A percentile compares a stretch with the other conserved stretches of the same genome.
Evolutionary conservation across 177 flowering plant species (phyloP).

Genomic region (Vitis hybrid): DNA sequence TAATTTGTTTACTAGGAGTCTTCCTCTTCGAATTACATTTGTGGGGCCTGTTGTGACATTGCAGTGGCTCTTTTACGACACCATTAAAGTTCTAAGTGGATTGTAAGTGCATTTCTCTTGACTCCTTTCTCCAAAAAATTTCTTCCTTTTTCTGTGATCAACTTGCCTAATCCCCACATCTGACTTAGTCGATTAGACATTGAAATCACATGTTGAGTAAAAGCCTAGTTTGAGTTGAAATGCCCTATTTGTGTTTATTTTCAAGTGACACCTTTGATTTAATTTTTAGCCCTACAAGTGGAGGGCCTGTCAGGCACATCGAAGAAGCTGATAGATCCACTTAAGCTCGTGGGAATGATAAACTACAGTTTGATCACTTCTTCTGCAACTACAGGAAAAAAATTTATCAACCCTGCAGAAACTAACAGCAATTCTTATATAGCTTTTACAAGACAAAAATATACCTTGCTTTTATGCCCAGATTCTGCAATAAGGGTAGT

Average conservation of each 20-base stretch:
- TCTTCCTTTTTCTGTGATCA: too few species aligned
- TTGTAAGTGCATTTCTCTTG: conserved; percentile 50
- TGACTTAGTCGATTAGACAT: too few species aligned
- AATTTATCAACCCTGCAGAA: not conserved
- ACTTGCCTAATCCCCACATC: too few species aligned
- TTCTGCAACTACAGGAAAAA: not conserved
- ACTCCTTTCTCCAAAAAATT: too few species aligned
- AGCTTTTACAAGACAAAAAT: not conserved
- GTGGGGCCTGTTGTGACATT: conserved; percentile 83
- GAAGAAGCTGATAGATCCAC: conserved; percentile 25
- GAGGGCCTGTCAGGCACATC: conserved; percentile 35
- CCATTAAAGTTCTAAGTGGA: conserved; percentile 75
- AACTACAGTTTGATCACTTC: not conserved
- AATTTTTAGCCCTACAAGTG: conserved; percentile 58
- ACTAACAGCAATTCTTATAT: not conserved
- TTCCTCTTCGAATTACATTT: conserved; percentile 63
- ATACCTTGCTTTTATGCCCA: not conserved
- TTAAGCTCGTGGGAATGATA: conserved; percentile 1
- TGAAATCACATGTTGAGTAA: too few species aligned
- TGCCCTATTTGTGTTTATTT: too few species aligned
- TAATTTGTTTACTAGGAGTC: conserved; percentile 86
- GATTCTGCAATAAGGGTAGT: too few species aligned
- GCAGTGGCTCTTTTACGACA: conserved; percentile 89
- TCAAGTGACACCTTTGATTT: too few species aligned
- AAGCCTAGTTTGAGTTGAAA: too few species aligned